Conservation (phyloP, 805 yeast species). For the Metschnikowia henanensis region DNA sequence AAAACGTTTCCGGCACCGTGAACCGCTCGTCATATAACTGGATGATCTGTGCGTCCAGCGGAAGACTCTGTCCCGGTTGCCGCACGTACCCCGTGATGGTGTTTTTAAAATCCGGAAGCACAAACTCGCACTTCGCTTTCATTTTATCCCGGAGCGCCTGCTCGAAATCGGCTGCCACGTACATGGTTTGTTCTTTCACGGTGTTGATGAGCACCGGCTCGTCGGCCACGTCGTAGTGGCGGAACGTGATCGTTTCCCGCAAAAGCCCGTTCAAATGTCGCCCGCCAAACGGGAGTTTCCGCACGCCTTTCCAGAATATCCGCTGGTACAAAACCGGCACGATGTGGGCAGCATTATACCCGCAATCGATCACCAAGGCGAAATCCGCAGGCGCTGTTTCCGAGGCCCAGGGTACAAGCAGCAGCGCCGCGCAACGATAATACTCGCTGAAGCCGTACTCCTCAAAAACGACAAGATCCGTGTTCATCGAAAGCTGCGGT, state of each 20-base stretch:
- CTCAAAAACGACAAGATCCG: constrained; percentile 92
- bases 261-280: constrained; percentile 77
- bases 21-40: constrained; percentile 82
- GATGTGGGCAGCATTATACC: constrained; percentile 84
- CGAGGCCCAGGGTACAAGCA: constrained; percentile 58
- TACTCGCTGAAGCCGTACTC: constrained; percentile 80
- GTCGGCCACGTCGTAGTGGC: constrained; percentile 92
- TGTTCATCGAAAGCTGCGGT: constrained; percentile 77
- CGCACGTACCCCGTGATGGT: constrained; percentile 72
- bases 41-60: constrained; percentile 62
- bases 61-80: constrained; percentile 27
- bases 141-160: constrained; percentile 41
- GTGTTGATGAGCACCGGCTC: constrained; percentile 83
- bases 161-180: constrained; percentile 61
- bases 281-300: constrained; percentile 85
- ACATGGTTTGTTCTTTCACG: constrained; percentile 77
- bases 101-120: constrained; percentile 84
- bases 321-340: constrained; percentile 81
- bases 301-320: constrained; percentile 74
- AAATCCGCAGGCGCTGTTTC: constrained; percentile 47
- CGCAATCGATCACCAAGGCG: constrained; percentile 81
- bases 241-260: constrained; percentile 80
- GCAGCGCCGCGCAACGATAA: constrained; percentile 63
- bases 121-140: constrained; percentile 59
- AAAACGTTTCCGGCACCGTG: constrained; percentile 80